Evolutionary conservation across 371 early-diverging fungal genomes (phyloP).

Genomic region (Mycotypha africana): DNA sequence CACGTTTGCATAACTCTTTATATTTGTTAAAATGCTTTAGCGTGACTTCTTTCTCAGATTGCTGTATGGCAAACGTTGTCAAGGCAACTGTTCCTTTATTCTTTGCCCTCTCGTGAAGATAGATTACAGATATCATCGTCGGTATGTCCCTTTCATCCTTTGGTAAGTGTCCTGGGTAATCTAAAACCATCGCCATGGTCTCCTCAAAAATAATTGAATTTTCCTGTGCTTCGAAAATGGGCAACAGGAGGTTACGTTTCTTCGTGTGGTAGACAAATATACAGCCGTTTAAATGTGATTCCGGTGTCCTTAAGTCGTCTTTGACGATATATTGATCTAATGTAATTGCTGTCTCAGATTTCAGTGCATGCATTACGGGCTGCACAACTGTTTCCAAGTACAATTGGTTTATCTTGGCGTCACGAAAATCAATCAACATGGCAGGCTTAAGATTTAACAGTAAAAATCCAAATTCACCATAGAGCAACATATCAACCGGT

Average conservation of each 20-base stretch:
- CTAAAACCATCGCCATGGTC: slow-evolving; percentile 45
- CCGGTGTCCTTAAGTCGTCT: slow-evolving; percentile 11
- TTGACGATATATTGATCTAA: slow-evolving; percentile 15
- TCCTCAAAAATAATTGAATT: slow-evolving; percentile 20
- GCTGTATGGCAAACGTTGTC: slow-evolving; percentile 32
- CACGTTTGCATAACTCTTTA: slow-evolving; percentile 1
- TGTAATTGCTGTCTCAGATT: no score
- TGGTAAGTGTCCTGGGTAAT: slow-evolving; percentile 60
- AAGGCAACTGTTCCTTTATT: slow-evolving; percentile 22
- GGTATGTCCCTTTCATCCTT: slow-evolving; percentile 27
- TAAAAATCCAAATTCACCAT: slow-evolving; percentile 62
- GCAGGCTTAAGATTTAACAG: slow-evolving; percentile 56
- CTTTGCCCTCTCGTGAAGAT: slow-evolving; percentile 23
- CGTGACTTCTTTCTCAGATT: slow-evolving; percentile 7
- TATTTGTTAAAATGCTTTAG: slow-evolving; percentile 21
- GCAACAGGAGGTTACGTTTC: no score
- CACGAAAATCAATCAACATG: slow-evolving; percentile 46
- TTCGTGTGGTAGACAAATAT: slow-evolving; percentile 4
- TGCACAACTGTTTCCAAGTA: slow-evolving; percentile 30
- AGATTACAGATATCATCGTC: slow-evolving; percentile 52
- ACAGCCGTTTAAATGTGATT: slow-evolving; percentile 8
- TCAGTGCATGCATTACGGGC: slow-evolving; percentile 21
- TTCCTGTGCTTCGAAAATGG: background rate
- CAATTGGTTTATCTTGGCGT: slow-evolving; percentile 13
- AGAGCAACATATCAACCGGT: slow-evolving; percentile 38